A percentile compares a stretch with the other conserved stretches of the same genome.
phyloP scores from a whole-genome alignment of 2,329 filamentous ascomycete species.

The Monilinia fructicola region DNA sequence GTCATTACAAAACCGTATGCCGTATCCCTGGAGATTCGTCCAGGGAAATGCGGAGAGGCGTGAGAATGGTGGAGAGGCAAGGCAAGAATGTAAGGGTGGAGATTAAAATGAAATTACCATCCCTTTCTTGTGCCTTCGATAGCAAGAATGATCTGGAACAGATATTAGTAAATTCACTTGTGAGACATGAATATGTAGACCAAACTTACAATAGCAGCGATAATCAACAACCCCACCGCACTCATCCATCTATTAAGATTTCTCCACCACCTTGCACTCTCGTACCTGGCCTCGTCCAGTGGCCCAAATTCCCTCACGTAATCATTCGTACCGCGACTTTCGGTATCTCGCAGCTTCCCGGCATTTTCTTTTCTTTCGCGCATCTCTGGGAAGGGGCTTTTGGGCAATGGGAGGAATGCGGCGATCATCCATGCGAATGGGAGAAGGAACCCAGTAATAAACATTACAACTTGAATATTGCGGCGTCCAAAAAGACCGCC shows the following conservation, averaged over 20 bases:
- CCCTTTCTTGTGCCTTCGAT: slow-evolving; percentile 33
- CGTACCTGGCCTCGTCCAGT: slow-evolving; percentile 41
- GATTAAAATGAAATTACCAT: slow-evolving; percentile 27
- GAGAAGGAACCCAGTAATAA: slow-evolving; percentile 74
- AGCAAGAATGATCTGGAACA: slow-evolving; percentile 35
- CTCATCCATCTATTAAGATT: slow-evolving; percentile 63
- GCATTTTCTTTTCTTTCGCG: slow-evolving; percentile 46
- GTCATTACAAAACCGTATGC: background rate
- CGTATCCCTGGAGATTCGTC: background rate
- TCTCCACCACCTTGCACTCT: slow-evolving; percentile 65
- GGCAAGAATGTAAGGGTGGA: background rate
- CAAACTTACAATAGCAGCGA: slow-evolving; percentile 53
- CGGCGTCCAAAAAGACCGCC: slow-evolving; percentile 62
- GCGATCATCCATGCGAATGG: slow-evolving; percentile 82
- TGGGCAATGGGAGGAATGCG: slow-evolving; percentile 69
- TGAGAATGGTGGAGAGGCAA: background rate
- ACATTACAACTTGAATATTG: slow-evolving; percentile 73
- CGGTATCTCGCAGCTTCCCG: slow-evolving; percentile 28
- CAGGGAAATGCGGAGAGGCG: background rate
- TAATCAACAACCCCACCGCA: slow-evolving; percentile 54
- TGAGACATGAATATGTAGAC: background rate
- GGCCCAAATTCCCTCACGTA: slow-evolving; percentile 36
- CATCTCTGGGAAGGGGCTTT: slow-evolving; percentile 53
- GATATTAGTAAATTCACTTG: slow-evolving; percentile 7
- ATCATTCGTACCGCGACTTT: slow-evolving; percentile 29